Percentiles rank a stretch among this genome's conserved stretches.
These are phyloP conservation scores for Saccharomyces uvarum DNA, from an alignment of 1,139 yeast species.

Conservation along the genomic window DNA sequence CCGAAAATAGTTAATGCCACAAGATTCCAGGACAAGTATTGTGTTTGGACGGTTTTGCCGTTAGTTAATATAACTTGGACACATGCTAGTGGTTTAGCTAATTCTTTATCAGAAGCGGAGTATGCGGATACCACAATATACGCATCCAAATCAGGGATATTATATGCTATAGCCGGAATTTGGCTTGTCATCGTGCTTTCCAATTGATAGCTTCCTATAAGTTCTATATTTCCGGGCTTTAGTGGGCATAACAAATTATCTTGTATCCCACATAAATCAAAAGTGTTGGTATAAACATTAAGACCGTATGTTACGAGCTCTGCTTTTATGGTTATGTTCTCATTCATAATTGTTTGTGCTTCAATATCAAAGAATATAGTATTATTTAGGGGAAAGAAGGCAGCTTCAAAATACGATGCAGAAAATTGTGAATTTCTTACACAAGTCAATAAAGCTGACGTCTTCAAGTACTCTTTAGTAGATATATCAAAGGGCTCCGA, in stretches of 20 bases:
- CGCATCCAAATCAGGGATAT: conserved; percentile 92
- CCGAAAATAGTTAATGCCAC: conserved; percentile 89
- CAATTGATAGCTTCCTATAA: conserved; percentile 47
- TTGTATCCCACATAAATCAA: conserved; percentile 58
- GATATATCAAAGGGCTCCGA: neutral
- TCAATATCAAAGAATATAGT: conserved; percentile 60
- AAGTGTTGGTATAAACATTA: conserved; percentile 45
- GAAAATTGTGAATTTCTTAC: conserved; percentile 85
- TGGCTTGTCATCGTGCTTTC: conserved; percentile 37
- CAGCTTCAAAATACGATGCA: conserved; percentile 74
- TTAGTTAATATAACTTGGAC: conserved; percentile 81
- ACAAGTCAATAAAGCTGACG: conserved; percentile 83
- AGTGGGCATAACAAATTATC: conserved; percentile 71
- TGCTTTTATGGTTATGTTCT: conserved; percentile 62
- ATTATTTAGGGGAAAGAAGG: conserved; percentile 55
- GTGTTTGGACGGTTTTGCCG: conserved; percentile 90
- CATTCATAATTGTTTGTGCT: conserved; percentile 75
- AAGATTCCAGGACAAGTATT: conserved; percentile 93
- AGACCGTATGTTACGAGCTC: conserved; percentile 82
- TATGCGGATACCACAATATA: conserved; percentile 69
- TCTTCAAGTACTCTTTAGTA: conserved; percentile 24
- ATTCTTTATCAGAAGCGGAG: conserved; percentile 36
- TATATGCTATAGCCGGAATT: conserved; percentile 78
- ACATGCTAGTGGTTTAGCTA: conserved; percentile 62
- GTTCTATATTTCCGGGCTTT: conserved; percentile 77